Percentiles rank a stretch among this genome's conserved stretches.
phyloP scores from a whole-genome alignment of 768 basidiomycete genomes.

The Boletus tylopilopsis region DNA sequence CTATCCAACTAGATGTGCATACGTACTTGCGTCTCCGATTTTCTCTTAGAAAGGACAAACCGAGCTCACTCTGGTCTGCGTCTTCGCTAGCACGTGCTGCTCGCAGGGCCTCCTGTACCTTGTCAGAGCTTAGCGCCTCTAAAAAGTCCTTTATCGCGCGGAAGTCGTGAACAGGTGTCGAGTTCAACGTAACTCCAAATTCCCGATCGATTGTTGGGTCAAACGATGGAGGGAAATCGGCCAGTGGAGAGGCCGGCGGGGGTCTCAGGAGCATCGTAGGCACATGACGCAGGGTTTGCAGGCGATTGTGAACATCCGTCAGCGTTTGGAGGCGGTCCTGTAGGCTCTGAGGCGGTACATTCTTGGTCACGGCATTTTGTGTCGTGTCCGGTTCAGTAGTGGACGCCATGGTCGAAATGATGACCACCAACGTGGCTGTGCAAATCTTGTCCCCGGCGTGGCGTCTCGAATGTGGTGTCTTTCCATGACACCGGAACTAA shows the following conservation, averaged over 20 bases:
- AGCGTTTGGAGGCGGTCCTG: conserved; percentile 45
- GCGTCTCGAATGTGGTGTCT: no score
- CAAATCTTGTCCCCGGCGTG: background rate
- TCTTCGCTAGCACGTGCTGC: conserved; percentile 54
- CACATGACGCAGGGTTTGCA: conserved; percentile 44
- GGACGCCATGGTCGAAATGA: background rate
- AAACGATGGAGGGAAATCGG: conserved; percentile 26
- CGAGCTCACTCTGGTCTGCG: conserved; percentile 48
- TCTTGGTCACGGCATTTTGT: background rate
- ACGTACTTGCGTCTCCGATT: conserved; percentile 57
- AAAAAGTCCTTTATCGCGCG: conserved; percentile 44
- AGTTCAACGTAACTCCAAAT: conserved; percentile 26
- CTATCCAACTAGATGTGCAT: background rate
- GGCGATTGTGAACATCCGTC: conserved; percentile 41
- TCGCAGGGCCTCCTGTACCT: conserved; percentile 55
- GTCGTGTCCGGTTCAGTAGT: conserved; percentile 5
- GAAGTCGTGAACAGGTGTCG: conserved; percentile 38
- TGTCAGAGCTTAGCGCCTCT: conserved; percentile 46
- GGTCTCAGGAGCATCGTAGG: conserved; percentile 44
- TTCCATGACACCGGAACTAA: background rate
- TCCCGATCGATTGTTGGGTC: conserved; percentile 27
- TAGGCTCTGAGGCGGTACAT: conserved; percentile 23
- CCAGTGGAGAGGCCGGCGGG: conserved; percentile 24
- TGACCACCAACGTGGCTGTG: conserved; percentile 26
- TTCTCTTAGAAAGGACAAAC: conserved; percentile 42